A percentile compares a stretch with the other conserved stretches of the same genome.
Evolutionary conservation across 2,329 filamentous ascomycete genomes (phyloP).

Genomic region (Ascochyta fabae): DNA sequence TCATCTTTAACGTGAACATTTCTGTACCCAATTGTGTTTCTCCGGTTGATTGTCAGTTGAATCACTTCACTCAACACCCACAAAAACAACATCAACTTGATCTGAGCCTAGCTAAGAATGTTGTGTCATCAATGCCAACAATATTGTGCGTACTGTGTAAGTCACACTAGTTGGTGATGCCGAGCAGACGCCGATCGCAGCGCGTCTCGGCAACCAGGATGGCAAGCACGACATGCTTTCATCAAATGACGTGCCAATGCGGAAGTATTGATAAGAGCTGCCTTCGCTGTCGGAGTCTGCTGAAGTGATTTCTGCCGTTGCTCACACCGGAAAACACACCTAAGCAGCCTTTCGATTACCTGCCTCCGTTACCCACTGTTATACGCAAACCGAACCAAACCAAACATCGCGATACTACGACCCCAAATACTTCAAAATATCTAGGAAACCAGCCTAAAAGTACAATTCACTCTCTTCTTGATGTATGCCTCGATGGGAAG

Average conservation of each 20-base stretch:
- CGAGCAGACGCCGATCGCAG: constrained; percentile 2
- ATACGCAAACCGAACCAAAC: not conserved
- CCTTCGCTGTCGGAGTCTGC: not conserved
- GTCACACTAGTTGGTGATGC: not conserved
- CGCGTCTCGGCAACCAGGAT: not conserved
- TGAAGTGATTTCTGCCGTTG: not conserved
- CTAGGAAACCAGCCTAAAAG: too few relatives aligned
- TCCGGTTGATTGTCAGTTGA: too few relatives aligned
- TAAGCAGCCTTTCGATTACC: not conserved
- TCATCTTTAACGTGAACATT: not conserved
- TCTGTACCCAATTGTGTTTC: too few relatives aligned
- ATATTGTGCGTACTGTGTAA: too few relatives aligned
- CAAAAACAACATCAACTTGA: too few relatives aligned
- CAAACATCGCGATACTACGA: too few relatives aligned
- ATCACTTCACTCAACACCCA: too few relatives aligned
- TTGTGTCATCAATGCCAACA: too few relatives aligned
- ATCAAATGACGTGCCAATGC: constrained; percentile 2
- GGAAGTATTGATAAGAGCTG: not conserved
- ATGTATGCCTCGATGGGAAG: too few relatives aligned
- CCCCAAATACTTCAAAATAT: too few relatives aligned
- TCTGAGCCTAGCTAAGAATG: too few relatives aligned
- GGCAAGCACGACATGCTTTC: constrained; percentile 5
- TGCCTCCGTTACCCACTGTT: not conserved
- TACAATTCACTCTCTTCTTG: too few relatives aligned
- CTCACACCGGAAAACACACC: not conserved